A percentile compares a stretch with the other conserved stretches of the same genome.
Evolutionary conservation across 768 basidiomycete genomes (phyloP).

Genomic region (Ramaria sp.): DNA sequence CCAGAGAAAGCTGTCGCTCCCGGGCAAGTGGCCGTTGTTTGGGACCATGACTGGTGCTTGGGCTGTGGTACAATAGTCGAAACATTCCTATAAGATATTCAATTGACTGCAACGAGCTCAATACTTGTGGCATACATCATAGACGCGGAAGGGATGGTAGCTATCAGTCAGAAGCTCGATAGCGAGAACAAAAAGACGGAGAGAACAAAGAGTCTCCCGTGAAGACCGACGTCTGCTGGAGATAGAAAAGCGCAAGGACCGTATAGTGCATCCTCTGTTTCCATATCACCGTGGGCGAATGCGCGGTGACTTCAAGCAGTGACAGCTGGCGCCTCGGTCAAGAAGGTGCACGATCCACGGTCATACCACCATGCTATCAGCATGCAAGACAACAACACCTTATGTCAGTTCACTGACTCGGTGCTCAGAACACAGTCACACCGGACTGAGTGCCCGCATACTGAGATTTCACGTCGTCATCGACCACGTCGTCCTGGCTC

Average conservation of each 20-base stretch:
- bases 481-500: slow-evolving; percentile 75
- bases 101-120: not conserved
- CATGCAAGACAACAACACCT: not conserved
- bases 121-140: not conserved
- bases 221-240: not conserved
- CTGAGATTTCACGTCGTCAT: slow-evolving; percentile 86
- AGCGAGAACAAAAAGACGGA: not conserved
- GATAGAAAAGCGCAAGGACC: not conserved
- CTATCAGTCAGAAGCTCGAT: not conserved
- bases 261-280: not conserved
- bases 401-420: not conserved
- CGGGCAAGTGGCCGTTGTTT: slow-evolving; percentile 75
- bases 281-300: not conserved
- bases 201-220: not conserved
- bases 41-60: slow-evolving; percentile 66
- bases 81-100: slow-evolving; percentile 5
- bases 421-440: slow-evolving; percentile 65
- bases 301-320: not conserved
- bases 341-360: not conserved
- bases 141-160: not conserved
- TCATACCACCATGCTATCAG: not conserved
- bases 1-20: slow-evolving; percentile 61
- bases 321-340: not conserved
- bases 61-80: slow-evolving; percentile 64
- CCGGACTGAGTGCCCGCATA: slow-evolving; percentile 80